Conservation (phyloP, 2,329 filamentous ascomycete genomes). For the Zymoseptoria passerinii region DNA sequence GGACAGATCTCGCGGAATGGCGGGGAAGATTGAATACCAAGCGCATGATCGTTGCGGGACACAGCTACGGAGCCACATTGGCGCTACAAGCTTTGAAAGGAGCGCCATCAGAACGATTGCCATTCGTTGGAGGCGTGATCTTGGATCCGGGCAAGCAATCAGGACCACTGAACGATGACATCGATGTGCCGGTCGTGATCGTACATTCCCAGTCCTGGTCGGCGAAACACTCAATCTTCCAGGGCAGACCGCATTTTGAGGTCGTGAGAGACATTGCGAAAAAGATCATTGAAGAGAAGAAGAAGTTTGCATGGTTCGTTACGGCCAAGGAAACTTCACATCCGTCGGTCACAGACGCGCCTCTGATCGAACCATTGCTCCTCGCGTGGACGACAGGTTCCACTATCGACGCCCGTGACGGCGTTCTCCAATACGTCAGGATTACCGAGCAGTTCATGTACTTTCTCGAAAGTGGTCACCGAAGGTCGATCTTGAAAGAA, state of each 20-base stretch:
- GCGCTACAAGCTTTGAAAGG: slow-evolving; percentile 53
- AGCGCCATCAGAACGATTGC: slow-evolving; percentile 36
- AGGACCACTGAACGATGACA: slow-evolving; percentile 52
- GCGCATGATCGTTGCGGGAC: slow-evolving; percentile 51
- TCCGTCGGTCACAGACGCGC: slow-evolving; percentile 58
- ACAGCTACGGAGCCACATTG: slow-evolving; percentile 59
- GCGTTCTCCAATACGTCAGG: slow-evolving; percentile 52
- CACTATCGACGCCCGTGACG: slow-evolving; percentile 48
- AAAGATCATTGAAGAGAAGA: slow-evolving; percentile 36
- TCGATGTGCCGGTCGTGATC: slow-evolving; percentile 51
- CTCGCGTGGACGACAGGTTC: slow-evolving; percentile 55
- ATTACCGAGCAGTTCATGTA: slow-evolving; percentile 50
- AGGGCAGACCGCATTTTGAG: slow-evolving; percentile 56
- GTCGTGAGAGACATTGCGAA: slow-evolving; percentile 51
- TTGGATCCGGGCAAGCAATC: slow-evolving; percentile 59
- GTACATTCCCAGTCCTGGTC: slow-evolving; percentile 61
- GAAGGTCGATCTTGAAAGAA: slow-evolving; percentile 44
- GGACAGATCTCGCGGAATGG: slow-evolving; percentile 43
- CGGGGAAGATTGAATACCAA: slow-evolving; percentile 46
- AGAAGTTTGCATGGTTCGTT: slow-evolving; percentile 38
- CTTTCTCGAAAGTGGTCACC: slow-evolving; percentile 37
- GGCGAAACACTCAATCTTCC: slow-evolving; percentile 48
- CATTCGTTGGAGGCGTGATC: slow-evolving; percentile 50
- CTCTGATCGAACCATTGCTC: slow-evolving; percentile 54
- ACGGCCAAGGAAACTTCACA: slow-evolving; percentile 41